Evolutionary conservation across 1,284 basidiomycete genomes (phyloP).

Genomic region (Leccinum solheimii): DNA sequence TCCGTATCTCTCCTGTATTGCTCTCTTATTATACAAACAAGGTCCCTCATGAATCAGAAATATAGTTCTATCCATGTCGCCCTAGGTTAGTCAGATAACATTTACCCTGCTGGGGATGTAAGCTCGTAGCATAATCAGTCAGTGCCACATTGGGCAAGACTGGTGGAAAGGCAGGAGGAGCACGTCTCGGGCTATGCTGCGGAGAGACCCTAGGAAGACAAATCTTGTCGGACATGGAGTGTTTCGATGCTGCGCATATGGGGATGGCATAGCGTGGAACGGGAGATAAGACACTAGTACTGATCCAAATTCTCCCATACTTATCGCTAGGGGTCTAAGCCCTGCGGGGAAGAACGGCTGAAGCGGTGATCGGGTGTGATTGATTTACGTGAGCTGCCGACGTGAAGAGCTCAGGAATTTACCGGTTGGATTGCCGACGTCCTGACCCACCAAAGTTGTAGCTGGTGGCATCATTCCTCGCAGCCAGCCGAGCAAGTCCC

Average conservation of each 20-base stretch:
- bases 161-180: background rate
- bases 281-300: slow-evolving; percentile 2
- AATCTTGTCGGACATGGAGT: background rate
- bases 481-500: background rate
- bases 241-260: background rate
- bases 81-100: background rate
- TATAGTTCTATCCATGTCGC: background rate
- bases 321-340: background rate
- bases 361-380: background rate
- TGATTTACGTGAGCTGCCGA: slow-evolving; percentile 2
- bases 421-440: slow-evolving; percentile 10
- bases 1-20: slow-evolving; percentile 33
- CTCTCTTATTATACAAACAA: slow-evolving; percentile 22
- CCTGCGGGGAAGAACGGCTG: slow-evolving; percentile 1
- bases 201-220: background rate
- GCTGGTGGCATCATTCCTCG: background rate
- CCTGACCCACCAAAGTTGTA: background rate
- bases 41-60: slow-evolving; percentile 1
- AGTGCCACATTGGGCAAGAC: background rate
- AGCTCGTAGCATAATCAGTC: background rate
- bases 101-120: background rate
- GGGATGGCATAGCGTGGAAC: background rate
- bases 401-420: slow-evolving; percentile 11
- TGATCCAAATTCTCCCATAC: background rate
- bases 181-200: background rate